A percentile compares a stretch with the other conserved stretches of the same genome.
phyloP scores from a whole-genome alignment of 345 rosid species.

The Eucalyptus rudis region DNA sequence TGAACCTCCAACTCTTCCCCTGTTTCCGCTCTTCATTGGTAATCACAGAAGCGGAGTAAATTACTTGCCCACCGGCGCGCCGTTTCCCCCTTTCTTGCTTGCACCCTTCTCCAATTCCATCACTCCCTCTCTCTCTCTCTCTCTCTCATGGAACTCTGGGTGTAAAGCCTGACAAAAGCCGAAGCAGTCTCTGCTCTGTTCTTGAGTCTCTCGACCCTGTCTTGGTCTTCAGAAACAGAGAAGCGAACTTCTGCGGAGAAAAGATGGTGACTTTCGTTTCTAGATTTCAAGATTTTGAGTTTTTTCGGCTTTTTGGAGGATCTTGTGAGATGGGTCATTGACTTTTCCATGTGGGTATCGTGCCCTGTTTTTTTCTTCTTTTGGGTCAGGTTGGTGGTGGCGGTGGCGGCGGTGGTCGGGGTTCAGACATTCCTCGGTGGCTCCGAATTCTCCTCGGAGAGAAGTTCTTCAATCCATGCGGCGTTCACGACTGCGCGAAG shows the following conservation, averaged over 20 bases:
- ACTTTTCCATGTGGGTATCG: not conserved
- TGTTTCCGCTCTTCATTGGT: not conserved
- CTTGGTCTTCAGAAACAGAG: not conserved
- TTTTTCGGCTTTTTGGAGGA: not conserved
- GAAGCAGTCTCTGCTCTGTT: not conserved
- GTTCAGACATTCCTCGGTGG: constrained; percentile 21
- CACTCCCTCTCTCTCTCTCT: not conserved
- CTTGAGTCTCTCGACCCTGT: not conserved
- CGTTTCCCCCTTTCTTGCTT: not conserved
- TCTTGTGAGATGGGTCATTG: not conserved
- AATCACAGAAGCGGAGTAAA: not conserved
- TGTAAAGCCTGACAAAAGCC: not conserved
- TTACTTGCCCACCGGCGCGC: not conserved
- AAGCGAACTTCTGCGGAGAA: not conserved
- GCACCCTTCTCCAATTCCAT: not conserved
- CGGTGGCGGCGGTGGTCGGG: not conserved
- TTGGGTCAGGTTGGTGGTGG: not conserved
- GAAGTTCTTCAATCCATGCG: constrained; percentile 78
- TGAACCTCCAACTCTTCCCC: not conserved
- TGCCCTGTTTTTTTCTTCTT: not conserved
- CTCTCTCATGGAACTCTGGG: not conserved
- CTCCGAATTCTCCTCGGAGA: constrained; percentile 50
- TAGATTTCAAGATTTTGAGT: not conserved
- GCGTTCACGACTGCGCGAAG: constrained; percentile 43
- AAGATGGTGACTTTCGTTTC: not conserved